Base-by-base conservation (phyloP, 495 filamentous ascomycete genomes). In the Thozetella sp. region DNA sequence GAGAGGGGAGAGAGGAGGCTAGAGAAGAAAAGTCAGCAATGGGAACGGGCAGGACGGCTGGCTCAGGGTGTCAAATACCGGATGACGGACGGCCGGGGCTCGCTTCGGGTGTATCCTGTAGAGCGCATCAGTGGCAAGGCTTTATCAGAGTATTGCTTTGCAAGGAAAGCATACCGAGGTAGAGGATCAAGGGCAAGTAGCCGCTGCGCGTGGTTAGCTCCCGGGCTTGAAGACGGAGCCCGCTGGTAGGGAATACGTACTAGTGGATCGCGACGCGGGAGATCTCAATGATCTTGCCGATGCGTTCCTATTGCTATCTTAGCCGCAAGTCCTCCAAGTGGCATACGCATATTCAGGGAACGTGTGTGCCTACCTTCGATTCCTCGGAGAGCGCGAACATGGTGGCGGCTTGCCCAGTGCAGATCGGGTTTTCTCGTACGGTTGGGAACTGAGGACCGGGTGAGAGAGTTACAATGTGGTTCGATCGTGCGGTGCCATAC, bases 211-310 rank as follows among this genome's bases (percentile, higher is more conserved):
- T 27, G 51, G 75, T 85, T 56, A 83, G 76, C 63, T 43, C 13
- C 25, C 22, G 54, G 45, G 48, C 63, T 57, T 54, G 46, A 4
- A 58, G 54, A 37, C 55, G 26, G 37, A 56, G 58, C 40, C 53
- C n/a, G 52, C 43, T 11, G 9, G 22, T 46, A 30, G 26, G 37
- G 12, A 58, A 10, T 19, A 57, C 86, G 51, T 86, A 97, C 93
- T 98, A 99, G 80, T 99, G 95, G 71, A 99, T 90, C n/a, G 92
- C 92, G 63, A 98, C 87, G 60, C 94, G 86, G 55, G 93, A 96
- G 72, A 97, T 80, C 72, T 99, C 95, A 68, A 99, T 92, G 72
- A 97, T 82, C 78, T 91, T 93, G 67, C 92, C 86, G 76, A 98
- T 97, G 79, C 95, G 91, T 86, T 99, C 95, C 95, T 97, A 62